These are phyloP conservation scores for Pyrus communis DNA, from an alignment of 306 rosid species.

Conservation along the genomic window DNA sequence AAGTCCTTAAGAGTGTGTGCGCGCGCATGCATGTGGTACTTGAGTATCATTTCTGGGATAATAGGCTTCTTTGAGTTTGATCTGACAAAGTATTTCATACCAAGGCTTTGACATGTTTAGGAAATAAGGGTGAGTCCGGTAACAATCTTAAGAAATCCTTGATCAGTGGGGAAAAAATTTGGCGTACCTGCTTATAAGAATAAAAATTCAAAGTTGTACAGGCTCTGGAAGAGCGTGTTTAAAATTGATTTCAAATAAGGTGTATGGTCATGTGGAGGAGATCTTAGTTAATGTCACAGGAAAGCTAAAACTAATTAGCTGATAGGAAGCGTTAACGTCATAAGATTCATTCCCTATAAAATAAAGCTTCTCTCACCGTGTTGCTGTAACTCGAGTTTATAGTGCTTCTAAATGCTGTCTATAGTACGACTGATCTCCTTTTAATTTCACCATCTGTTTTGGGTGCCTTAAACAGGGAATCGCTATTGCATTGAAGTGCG, in stretches of 20 bases:
- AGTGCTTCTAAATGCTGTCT: not conserved
- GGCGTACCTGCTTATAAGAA: not conserved
- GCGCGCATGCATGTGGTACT: not conserved
- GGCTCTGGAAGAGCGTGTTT: not conserved
- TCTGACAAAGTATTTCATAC: not conserved
- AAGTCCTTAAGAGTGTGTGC: not conserved
- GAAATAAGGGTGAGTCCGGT: not conserved
- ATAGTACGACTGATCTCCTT: not conserved
- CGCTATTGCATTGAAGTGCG: slow-evolving; percentile 81
- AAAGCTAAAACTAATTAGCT: not conserved
- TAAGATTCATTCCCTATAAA: no score
- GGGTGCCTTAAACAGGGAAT: slow-evolving; percentile 53
- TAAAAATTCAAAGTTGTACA: not conserved
- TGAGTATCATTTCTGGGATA: not conserved
- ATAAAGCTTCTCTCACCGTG: not conserved
- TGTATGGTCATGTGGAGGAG: not conserved
- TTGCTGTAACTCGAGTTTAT: not conserved
- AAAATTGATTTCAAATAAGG: not conserved
- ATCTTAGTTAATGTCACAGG: not conserved
- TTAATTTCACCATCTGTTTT: not conserved
- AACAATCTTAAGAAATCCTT: not conserved
- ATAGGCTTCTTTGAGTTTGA: not conserved
- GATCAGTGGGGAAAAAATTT: not conserved
- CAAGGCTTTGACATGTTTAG: not conserved
- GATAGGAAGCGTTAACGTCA: not conserved